Base-by-base conservation (phyloP, 2,329 filamentous ascomycete species). In the Exophiala xenobiotica region DNA sequence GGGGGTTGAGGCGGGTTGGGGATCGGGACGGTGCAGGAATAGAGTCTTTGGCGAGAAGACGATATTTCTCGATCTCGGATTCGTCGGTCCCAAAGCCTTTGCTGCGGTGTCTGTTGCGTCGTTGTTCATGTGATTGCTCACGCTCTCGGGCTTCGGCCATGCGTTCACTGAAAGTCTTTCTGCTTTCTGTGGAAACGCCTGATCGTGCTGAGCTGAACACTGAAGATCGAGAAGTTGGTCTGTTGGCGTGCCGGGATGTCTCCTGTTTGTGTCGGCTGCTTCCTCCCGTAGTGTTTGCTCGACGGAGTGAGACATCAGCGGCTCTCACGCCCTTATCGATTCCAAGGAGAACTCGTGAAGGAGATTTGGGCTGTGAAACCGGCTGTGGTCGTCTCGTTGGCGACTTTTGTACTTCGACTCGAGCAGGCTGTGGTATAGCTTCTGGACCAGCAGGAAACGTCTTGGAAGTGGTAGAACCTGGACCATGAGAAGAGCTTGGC, bases 301-400 rank as follows among this genome's bases (percentile, higher is more conserved):
- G 79, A 68, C 88, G 93, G 22, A 97, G 73, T 2, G 91, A 96
- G 24, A 97, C 78, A 62, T 96, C 90, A 52, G 82, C 82, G 1
- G 86, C 90, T 61, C 78, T 86, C 27, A 91, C 73, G 1, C 90
- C 90, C 67, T 95, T 95, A 70, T 96, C 91, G 56, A 97, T 95
- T 4, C 93, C 92, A 12, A 97, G 69, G 14, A 90, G 70, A 11
- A 93, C 81, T 54, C 91, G 79, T 46, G 86, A 86, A 1, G 93
- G 92, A 1, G 91, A 96, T 20, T 78, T 82, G 27, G 83, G 84
- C 11, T 80, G 74, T 12, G 73, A 64, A 1, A 75, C 65, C 1
- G 70, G 65, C 11, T 74, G 68, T 35, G 67, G 77, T 70, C 61
- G 75, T 60, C 73, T 82, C 68, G 72, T 78, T 1, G 82, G 85